Percentiles rank a stretch among this genome's conserved stretches.
Conservation (phyloP, 2,329 filamentous ascomycete genomes). For the Orbilia brochopaga region DNA sequence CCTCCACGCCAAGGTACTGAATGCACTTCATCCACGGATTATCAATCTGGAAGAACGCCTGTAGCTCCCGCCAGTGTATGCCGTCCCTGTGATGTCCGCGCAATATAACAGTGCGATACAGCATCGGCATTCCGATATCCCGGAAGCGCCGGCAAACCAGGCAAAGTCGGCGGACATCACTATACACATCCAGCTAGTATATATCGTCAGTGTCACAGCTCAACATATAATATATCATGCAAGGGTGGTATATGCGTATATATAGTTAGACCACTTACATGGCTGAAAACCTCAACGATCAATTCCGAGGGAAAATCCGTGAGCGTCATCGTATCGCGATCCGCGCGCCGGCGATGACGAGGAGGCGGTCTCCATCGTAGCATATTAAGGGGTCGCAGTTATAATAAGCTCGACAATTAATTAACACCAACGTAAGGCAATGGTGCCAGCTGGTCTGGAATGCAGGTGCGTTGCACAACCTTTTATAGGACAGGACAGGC, state of each 20-base stretch:
- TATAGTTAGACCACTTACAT: background rate
- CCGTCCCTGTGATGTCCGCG: background rate
- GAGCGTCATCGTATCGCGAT: background rate
- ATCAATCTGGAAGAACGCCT: background rate
- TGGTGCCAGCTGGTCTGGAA: too few species aligned
- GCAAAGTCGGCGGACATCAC: constrained; percentile 4
- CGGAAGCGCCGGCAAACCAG: constrained; percentile 14
- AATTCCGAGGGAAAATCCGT: background rate
- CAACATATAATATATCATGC: too few species aligned
- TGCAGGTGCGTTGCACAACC: too few species aligned
- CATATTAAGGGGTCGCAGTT: too few species aligned
- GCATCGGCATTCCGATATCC: constrained; percentile 9
- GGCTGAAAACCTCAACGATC: constrained; percentile 4
- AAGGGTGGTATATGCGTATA: too few species aligned
- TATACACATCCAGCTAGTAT: constrained; percentile 4
- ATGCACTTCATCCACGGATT: background rate
- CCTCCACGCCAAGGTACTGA: constrained; percentile 11
- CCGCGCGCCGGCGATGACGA: background rate
- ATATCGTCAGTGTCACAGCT: background rate
- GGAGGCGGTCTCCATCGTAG: background rate
- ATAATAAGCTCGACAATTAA: too few species aligned
- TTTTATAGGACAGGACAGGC: too few species aligned
- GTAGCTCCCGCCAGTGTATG: background rate
- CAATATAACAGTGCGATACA: constrained; percentile 16
- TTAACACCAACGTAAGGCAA: too few species aligned